Evolutionary conservation across 2,329 filamentous ascomycete genomes (phyloP).

Genomic region (Ascochyta viciae-villosae): DNA sequence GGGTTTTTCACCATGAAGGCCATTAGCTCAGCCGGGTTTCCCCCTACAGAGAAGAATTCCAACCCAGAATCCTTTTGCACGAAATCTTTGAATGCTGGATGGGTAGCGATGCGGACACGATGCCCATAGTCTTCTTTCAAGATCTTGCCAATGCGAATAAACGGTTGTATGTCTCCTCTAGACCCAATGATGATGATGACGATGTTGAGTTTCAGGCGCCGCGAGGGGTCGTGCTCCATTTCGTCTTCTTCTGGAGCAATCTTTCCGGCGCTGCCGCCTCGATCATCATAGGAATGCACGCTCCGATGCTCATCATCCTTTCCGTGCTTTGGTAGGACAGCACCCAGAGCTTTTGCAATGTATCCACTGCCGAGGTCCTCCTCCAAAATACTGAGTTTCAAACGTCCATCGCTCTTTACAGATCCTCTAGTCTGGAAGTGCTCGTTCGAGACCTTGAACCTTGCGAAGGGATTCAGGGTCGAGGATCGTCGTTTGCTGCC

Average conservation of each 20-base stretch:
- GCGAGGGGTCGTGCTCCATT: slow-evolving; percentile 41
- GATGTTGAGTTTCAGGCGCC: slow-evolving; percentile 70
- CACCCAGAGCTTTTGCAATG: slow-evolving; percentile 74
- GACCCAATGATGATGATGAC: slow-evolving; percentile 86
- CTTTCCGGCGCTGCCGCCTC: slow-evolving; percentile 22
- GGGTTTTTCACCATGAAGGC: slow-evolving; percentile 88
- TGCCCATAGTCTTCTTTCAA: slow-evolving; percentile 75
- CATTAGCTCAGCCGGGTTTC: slow-evolving; percentile 82
- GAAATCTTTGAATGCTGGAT: slow-evolving; percentile 78
- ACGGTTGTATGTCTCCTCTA: slow-evolving; percentile 81
- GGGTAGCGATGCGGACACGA: slow-evolving; percentile 78
- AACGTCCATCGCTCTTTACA: slow-evolving; percentile 72
- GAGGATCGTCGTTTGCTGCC: slow-evolving; percentile 16
- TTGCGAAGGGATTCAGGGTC: slow-evolving; percentile 51
- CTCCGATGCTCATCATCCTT: slow-evolving; percentile 46
- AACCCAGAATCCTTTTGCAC: slow-evolving; percentile 74
- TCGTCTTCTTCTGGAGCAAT: slow-evolving; percentile 43
- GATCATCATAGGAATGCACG: slow-evolving; percentile 25
- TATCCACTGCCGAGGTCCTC: slow-evolving; percentile 75
- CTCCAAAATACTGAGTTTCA: slow-evolving; percentile 72
- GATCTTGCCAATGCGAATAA: slow-evolving; percentile 75
- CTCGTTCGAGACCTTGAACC: slow-evolving; percentile 69
- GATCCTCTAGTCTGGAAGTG: slow-evolving; percentile 70
- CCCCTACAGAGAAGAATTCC: slow-evolving; percentile 82
- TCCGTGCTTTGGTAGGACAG: slow-evolving; percentile 66